phyloP scores from a whole-genome alignment of 768 basidiomycete genomes.

The Neoboletus subvelutipes region DNA sequence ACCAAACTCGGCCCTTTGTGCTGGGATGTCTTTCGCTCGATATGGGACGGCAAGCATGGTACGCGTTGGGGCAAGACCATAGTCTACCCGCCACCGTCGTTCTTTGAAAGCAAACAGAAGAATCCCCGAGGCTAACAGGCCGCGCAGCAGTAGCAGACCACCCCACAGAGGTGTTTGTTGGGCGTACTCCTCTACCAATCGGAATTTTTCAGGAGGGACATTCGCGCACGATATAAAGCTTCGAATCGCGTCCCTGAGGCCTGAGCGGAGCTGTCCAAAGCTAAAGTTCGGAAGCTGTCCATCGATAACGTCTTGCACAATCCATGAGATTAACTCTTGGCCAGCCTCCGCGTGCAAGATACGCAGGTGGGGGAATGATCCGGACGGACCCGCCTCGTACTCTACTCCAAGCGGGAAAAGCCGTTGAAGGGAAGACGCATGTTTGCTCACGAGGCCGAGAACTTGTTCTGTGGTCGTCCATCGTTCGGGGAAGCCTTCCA shows the following conservation, averaged over 20 bases:
- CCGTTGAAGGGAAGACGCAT: slow-evolving; percentile 11
- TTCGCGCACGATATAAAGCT: slow-evolving; percentile 25
- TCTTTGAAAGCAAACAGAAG: slow-evolving; percentile 32
- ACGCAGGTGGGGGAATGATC: slow-evolving; percentile 28
- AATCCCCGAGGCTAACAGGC: slow-evolving; percentile 34
- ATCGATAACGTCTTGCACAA: slow-evolving; percentile 18
- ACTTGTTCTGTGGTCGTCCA: slow-evolving; percentile 37
- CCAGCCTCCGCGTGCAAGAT: slow-evolving; percentile 17
- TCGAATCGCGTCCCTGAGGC: slow-evolving; percentile 10
- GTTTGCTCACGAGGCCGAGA: slow-evolving; percentile 24
- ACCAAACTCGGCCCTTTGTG: slow-evolving; percentile 39
- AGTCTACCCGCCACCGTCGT: slow-evolving; percentile 41
- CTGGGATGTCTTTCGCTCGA: slow-evolving; percentile 38
- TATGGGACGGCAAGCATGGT: slow-evolving; percentile 40
- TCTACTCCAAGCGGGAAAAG: slow-evolving; percentile 17
- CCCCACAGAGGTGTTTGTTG: slow-evolving; percentile 13
- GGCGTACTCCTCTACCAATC: slow-evolving; percentile 9
- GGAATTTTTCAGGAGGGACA: neutral
- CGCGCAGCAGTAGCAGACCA: slow-evolving; percentile 34
- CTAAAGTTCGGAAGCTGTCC: slow-evolving; percentile 15
- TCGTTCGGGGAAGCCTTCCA: slow-evolving; percentile 34
- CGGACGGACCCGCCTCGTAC: slow-evolving; percentile 8
- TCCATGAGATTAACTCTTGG: slow-evolving; percentile 7
- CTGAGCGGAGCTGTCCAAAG: slow-evolving; percentile 10
- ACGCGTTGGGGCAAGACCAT: slow-evolving; percentile 33